Percentiles rank a stretch among this genome's conserved stretches.
phyloP scores from a whole-genome alignment of 768 basidiomycete species.

The Termitomyces sp. region DNA sequence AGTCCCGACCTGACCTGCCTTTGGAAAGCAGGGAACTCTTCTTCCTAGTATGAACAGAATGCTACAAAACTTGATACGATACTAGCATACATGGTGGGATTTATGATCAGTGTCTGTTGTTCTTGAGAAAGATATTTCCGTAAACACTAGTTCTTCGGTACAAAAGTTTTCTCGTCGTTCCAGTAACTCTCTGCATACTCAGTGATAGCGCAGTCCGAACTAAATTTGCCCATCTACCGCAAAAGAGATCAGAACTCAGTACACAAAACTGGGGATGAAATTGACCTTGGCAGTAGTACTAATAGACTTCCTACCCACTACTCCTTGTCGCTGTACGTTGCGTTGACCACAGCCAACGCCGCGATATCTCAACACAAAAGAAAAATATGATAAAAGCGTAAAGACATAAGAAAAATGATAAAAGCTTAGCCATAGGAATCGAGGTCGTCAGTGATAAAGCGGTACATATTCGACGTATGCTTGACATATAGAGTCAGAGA shows the following conservation, averaged over 20 bases:
- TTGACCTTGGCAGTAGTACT: conserved; percentile 73
- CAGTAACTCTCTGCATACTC: conserved; percentile 89
- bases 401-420: no score
- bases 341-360: conserved; percentile 83
- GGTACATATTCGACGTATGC: no score
- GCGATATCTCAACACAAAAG: conserved; percentile 53
- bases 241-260: background rate
- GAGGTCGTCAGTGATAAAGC: conserved; percentile 96
- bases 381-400: background rate
- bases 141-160: conserved; percentile 11
- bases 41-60: background rate
- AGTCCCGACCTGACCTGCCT: background rate
- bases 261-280: background rate
- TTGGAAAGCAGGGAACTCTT: no score
- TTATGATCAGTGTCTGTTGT: background rate
- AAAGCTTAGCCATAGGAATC: no score
- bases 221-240: conserved; percentile 90
- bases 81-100: background rate
- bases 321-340: conserved; percentile 84
- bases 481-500: conserved; percentile 62
- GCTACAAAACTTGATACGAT: background rate
- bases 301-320: conserved; percentile 92
- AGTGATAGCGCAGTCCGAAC: conserved; percentile 87
- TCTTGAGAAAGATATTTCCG: no score
- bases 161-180: conserved; percentile 55